Evolutionary conservation across 2,329 filamentous ascomycete genomes (phyloP).

Genomic region (Elsinoe perseae): DNA sequence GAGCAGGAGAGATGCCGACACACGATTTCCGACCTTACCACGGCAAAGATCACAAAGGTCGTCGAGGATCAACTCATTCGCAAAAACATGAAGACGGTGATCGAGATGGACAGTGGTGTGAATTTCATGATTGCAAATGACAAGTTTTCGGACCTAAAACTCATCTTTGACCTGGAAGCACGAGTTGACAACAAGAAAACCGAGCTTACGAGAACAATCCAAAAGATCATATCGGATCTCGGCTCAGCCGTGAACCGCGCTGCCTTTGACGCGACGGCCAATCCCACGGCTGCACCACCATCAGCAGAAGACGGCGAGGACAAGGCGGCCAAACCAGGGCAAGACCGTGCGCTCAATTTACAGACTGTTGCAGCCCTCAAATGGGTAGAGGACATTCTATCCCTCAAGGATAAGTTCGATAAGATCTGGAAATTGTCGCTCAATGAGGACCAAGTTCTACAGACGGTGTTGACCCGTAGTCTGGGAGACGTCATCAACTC

Average conservation of each 20-base stretch:
- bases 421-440: slow-evolving; percentile 68
- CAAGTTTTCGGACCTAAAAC: slow-evolving; percentile 65
- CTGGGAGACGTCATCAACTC: slow-evolving; percentile 90
- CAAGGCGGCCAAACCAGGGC: slow-evolving; percentile 42
- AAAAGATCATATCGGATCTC: slow-evolving; percentile 67
- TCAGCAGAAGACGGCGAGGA: slow-evolving; percentile 47
- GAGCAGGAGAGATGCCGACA: slow-evolving; percentile 77
- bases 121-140: slow-evolving; percentile 89
- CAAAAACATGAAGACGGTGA: slow-evolving; percentile 69
- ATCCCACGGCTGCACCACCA: slow-evolving; percentile 40
- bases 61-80: slow-evolving; percentile 75
- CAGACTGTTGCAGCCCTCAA: slow-evolving; percentile 81
- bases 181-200: slow-evolving; percentile 68
- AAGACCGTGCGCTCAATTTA: slow-evolving; percentile 52
- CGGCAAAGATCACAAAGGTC: slow-evolving; percentile 64
- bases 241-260: slow-evolving; percentile 75
- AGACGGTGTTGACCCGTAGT: slow-evolving; percentile 75
- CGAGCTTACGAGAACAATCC: slow-evolving; percentile 62
- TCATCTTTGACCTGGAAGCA: slow-evolving; percentile 70
- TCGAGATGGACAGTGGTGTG: slow-evolving; percentile 80
- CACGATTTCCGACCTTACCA: slow-evolving; percentile 65
- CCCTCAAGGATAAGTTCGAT: slow-evolving; percentile 85
- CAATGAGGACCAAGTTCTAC: slow-evolving; percentile 63
- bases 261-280: slow-evolving; percentile 48
- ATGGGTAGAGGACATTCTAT: slow-evolving; percentile 88